phyloP scores from a whole-genome alignment of 2,329 filamentous ascomycete species.

The Pseudocercospora macadamiae region DNA sequence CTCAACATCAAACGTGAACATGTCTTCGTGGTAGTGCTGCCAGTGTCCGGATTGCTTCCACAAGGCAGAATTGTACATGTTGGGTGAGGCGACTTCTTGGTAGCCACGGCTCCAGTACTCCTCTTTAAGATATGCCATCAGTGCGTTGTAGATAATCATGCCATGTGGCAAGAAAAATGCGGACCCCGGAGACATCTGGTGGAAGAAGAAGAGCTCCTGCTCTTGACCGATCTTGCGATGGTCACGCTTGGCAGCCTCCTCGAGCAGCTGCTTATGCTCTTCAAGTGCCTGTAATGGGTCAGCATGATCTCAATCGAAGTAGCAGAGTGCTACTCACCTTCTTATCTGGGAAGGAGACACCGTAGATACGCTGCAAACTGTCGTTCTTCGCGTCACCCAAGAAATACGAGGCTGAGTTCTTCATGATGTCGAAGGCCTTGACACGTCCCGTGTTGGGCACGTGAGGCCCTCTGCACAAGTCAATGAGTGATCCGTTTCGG shows the following conservation, averaged over 20 bases:
- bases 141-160: constrained; percentile 87
- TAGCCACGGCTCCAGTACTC: constrained; percentile 95
- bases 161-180: constrained; percentile 81
- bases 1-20: constrained; percentile 84
- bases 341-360: constrained; percentile 96
- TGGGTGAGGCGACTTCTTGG: constrained; percentile 91
- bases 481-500: constrained; percentile 88
- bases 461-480: constrained; percentile 93
- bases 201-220: constrained; percentile 97
- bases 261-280: constrained; percentile 91
- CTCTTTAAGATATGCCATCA: constrained; percentile 77
- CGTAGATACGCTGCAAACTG: constrained; percentile 93
- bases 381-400: constrained; percentile 92
- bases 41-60: constrained; percentile 97
- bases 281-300: constrained; percentile 54
- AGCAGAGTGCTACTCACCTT: constrained; percentile 60
- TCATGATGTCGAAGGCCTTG: constrained; percentile 93
- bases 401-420: constrained; percentile 86
- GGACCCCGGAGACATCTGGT: constrained; percentile 88
- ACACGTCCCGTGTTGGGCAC: constrained; percentile 91
- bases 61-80: constrained; percentile 90
- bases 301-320: not conserved
- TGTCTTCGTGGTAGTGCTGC: constrained; percentile 92
- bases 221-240: constrained; percentile 92
- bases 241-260: constrained; percentile 97